These are phyloP conservation scores for Tetratostichococcus sp. DNA, from an alignment of 139 green algal species.

Conservation along the genomic window DNA sequence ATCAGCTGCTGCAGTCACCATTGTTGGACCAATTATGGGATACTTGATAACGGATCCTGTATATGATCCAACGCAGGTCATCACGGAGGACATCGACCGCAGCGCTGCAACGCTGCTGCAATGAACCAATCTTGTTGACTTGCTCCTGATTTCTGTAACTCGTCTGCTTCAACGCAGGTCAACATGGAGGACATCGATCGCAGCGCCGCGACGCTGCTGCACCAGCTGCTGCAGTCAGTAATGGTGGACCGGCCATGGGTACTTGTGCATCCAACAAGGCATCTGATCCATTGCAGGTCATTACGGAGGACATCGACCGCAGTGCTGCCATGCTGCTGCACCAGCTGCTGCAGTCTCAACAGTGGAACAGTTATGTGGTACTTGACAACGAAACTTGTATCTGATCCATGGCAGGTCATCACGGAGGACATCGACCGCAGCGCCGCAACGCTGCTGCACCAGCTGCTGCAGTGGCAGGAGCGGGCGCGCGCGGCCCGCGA, in stretches of 20 bases:
- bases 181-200: constrained; percentile 33
- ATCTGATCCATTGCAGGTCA: constrained; percentile 33
- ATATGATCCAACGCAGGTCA: no score
- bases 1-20: no score
- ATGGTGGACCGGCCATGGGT: no score
- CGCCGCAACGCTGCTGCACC: constrained; percentile 32
- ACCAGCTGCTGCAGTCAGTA: no score
- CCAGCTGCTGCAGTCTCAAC: background rate
- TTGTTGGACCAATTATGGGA: no score
- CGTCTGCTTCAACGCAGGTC: no score
- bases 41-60: no score
- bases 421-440: constrained; percentile 37
- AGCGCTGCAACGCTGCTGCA: no score
- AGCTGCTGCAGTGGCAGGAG: constrained; percentile 56
- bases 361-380: background rate
- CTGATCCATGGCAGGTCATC: constrained; percentile 30
- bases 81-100: no score
- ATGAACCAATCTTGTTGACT: no score
- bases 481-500: constrained; percentile 22
- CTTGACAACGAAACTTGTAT: background rate
- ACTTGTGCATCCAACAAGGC: no score
- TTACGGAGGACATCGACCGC: constrained; percentile 42
- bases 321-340: constrained; percentile 32
- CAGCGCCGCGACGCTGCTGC: constrained; percentile 29
- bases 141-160: no score